phyloP scores from a whole-genome alignment of 768 basidiomycete genomes.

The Auricularia heimuer region DNA sequence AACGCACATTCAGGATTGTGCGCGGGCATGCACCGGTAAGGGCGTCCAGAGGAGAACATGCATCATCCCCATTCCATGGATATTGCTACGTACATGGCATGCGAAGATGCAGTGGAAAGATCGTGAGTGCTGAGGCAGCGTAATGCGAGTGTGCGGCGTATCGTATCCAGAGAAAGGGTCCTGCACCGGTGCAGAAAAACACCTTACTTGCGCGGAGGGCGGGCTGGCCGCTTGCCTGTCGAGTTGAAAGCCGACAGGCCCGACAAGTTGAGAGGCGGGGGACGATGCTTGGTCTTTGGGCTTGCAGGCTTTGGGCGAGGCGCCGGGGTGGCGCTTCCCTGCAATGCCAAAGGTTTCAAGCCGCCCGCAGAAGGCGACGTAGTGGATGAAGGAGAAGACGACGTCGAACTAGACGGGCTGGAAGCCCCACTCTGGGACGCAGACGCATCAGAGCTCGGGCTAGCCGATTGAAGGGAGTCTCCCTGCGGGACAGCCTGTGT shows the following conservation, averaged over 20 bases:
- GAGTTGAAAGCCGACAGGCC: constrained; percentile 1
- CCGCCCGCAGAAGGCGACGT: neutral
- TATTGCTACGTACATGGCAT: neutral
- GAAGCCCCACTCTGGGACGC: neutral
- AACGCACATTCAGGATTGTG: neutral
- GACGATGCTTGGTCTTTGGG: neutral
- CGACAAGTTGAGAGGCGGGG: neutral
- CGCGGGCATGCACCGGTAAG: neutral
- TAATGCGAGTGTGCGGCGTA: neutral
- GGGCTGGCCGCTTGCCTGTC: constrained; percentile 1
- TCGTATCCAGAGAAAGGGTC: neutral
- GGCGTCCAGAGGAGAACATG: neutral
- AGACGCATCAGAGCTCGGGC: neutral
- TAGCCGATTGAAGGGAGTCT: neutral
- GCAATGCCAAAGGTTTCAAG: neutral
- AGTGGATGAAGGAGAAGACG: constrained; percentile 1
- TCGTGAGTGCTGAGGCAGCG: neutral
- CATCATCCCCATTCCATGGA: neutral
- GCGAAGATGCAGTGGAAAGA: neutral
- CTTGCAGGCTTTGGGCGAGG: neutral
- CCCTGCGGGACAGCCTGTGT: neutral
- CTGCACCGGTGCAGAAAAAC: constrained; percentile 1
- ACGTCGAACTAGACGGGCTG: constrained; percentile 1
- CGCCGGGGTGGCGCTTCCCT: neutral
- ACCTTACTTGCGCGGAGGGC: neutral